Conservation (phyloP, 2,329 filamentous ascomycete species). For the Pseudogymnoascus sp. region DNA sequence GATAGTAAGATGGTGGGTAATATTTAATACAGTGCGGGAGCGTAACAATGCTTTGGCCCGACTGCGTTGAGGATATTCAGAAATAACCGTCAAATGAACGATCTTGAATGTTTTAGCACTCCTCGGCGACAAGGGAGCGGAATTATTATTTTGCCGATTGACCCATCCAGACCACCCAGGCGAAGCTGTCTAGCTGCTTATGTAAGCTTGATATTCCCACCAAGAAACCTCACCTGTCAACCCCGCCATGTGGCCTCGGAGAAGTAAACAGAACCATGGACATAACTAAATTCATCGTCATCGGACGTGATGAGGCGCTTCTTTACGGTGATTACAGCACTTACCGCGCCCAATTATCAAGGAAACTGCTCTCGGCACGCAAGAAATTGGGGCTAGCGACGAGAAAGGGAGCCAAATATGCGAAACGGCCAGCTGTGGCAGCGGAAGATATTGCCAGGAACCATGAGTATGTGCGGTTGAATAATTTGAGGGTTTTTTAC, state of each 20-base stretch:
- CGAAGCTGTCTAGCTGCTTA: neutral
- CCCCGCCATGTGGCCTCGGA: neutral
- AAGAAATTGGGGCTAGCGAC: constrained; percentile 80
- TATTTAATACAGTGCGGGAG: neutral
- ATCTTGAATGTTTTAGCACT: constrained; percentile 7
- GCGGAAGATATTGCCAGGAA: constrained; percentile 67
- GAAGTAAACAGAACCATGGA: constrained; percentile 54
- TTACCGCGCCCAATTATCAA: constrained; percentile 72
- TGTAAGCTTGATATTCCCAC: constrained; percentile 2
- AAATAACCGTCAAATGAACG: constrained; percentile 1
- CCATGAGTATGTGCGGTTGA: constrained; percentile 54
- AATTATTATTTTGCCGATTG: constrained; percentile 5
- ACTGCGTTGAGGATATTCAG: neutral
- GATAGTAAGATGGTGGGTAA: neutral
- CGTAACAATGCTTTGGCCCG: neutral
- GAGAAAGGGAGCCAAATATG: constrained; percentile 79
- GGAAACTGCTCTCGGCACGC: constrained; percentile 72
- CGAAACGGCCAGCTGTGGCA: constrained; percentile 60
- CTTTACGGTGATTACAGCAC: constrained; percentile 82
- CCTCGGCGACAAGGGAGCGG: constrained; percentile 2
- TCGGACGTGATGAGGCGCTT: constrained; percentile 72
- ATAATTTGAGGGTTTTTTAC: neutral
- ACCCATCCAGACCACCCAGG: neutral
- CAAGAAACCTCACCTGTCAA: constrained; percentile 7
- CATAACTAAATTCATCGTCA: constrained; percentile 76